Conservation (phyloP, 2,329 filamentous ascomycete genomes). For the Mycosphaerella arachidis region DNA sequence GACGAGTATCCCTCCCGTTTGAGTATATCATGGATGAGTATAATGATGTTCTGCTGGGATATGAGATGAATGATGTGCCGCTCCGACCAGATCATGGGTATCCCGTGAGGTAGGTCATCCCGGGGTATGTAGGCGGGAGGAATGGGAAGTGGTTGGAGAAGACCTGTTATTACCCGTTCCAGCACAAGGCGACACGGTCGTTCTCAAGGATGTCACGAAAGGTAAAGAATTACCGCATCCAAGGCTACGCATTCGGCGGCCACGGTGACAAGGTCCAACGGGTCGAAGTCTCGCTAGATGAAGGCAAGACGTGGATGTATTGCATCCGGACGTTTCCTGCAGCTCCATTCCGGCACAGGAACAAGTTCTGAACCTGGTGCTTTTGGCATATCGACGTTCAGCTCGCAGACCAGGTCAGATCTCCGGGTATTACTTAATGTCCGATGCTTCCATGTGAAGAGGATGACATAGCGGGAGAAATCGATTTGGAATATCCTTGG, state of each 20-base stretch:
- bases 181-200: conserved; percentile 44
- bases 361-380: conserved; percentile 53
- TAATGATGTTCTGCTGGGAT: conserved; percentile 54
- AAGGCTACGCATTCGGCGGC: conserved; percentile 49
- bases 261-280: conserved; percentile 48
- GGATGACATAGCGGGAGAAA: conserved; percentile 47
- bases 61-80: conserved; percentile 43
- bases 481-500: conserved; percentile 49
- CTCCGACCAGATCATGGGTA: conserved; percentile 43
- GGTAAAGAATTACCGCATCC: conserved; percentile 42
- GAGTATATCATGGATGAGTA: conserved; percentile 45
- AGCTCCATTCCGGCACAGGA: conserved; percentile 48
- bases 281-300: conserved; percentile 48
- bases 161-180: conserved; percentile 45
- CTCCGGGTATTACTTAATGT: conserved; percentile 44
- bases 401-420: conserved; percentile 41
- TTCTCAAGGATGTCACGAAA: conserved; percentile 34
- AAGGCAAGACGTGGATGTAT: conserved; percentile 47
- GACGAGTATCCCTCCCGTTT: conserved; percentile 48
- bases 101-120: conserved; percentile 40
- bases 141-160: conserved; percentile 42
- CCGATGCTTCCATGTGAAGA: conserved; percentile 48
- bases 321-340: conserved; percentile 48
- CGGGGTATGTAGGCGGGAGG: conserved; percentile 41
- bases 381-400: conserved; percentile 51